Evolutionary conservation across 331 rosid species (phyloP), one percentile per base, ranked within the genome.

Genomic region (Saraca asoca): DNA sequence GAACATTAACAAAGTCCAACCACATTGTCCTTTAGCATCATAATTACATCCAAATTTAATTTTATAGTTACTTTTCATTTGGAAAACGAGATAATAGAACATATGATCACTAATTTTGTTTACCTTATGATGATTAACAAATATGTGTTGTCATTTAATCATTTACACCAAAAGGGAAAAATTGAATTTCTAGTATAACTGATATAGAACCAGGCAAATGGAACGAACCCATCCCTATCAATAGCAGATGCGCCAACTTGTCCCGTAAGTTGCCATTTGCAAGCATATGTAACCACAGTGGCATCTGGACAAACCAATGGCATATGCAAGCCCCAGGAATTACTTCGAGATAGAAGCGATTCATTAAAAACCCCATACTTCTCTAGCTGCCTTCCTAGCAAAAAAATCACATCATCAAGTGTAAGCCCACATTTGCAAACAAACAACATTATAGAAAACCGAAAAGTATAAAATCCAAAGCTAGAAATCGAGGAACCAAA

Each of bases 181-280:
- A 12, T 13, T 6, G 34, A 68, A 68, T 7, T 9, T 51, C 39
- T 41, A 16, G 42, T 9, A 70, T 57, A 44, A 20, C 48, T 16
- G 48, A 43, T 15, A 68, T 17, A 35, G 17, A 65, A 60, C 13
- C 64, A 39, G 10, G 16, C 50, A 60, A 16, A 51, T 7, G 5
- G 49, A 72, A 59, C 75, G 13, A 69, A 82, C 98, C 95, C 84
- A 39, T 90, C 84, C 62, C 96, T 62, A 58, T 93, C 98, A 34
- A 90, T 94, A 0, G 97, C 97, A 1, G 97, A 93, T 0, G 95
- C 98, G 18, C 95, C 95, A 1, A 95, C 97, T 76, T 93, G 98
- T 29, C 95, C 97, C 3, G 96, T 96, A n/a, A 93, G 86, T 62
- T 87, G 91, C 13, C 95, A 87, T 62, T 90, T 93, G 95, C 98